A percentile compares a stretch with the other conserved stretches of the same genome.
phyloP scores from a whole-genome alignment of 2,329 filamentous ascomycete genomes.

The Diaporthe longicolla region DNA sequence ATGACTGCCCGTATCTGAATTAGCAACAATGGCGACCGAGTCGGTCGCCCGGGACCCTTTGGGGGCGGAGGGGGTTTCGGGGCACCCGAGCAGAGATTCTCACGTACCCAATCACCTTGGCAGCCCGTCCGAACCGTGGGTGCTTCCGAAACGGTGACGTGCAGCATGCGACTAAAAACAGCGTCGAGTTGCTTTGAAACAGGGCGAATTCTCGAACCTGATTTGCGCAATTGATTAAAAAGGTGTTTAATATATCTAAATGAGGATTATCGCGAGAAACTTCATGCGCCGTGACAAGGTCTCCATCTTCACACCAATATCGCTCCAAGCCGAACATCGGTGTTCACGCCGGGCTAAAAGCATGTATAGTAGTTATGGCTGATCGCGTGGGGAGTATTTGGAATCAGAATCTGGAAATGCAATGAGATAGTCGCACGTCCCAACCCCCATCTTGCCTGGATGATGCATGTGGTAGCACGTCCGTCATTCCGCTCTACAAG shows the following conservation, averaged over 20 bases:
- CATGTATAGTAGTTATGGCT: background rate
- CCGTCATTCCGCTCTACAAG: background rate
- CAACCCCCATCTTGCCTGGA: background rate
- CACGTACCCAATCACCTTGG: background rate
- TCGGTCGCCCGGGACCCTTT: conserved; percentile 10
- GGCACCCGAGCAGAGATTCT: background rate
- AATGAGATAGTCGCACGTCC: background rate
- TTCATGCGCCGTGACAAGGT: background rate
- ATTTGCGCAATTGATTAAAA: background rate
- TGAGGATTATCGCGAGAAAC: conserved; percentile 7
- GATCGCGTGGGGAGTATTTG: background rate
- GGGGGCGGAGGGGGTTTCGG: conserved; percentile 8
- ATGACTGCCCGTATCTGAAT: background rate
- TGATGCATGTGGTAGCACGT: background rate
- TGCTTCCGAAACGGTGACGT: conserved; percentile 22
- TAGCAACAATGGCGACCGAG: conserved; percentile 17
- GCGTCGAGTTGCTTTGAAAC: background rate
- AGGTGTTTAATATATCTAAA: background rate
- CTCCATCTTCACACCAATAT: background rate
- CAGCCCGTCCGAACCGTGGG: conserved; percentile 6
- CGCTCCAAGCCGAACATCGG: background rate
- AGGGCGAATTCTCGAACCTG: background rate
- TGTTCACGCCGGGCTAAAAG: background rate
- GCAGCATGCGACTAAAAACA: background rate
- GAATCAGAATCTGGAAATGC: background rate